Evolutionary conservation across 768 basidiomycete species (phyloP).

Genomic region (Sistotremastrum niveocremeum): DNA sequence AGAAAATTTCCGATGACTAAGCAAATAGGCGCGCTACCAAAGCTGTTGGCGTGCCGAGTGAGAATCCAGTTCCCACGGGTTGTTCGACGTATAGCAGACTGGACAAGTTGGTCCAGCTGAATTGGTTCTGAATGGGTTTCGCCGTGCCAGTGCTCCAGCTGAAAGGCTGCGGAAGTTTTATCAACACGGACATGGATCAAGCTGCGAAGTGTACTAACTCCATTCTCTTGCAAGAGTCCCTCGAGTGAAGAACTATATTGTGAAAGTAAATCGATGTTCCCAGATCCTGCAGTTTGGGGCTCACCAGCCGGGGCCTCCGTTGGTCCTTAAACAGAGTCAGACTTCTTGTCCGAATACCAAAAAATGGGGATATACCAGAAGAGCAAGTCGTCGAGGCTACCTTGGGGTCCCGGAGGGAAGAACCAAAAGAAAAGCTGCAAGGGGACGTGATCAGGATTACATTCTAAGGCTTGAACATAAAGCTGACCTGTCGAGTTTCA

Average conservation of each 20-base stretch:
- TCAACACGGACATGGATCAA: not conserved
- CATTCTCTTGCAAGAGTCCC: constrained; percentile 62
- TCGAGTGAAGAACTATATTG: constrained; percentile 39
- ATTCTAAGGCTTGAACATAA: not conserved
- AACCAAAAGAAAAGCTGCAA: constrained; percentile 71
- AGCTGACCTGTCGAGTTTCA: constrained; percentile 47
- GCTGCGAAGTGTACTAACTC: constrained; percentile 25
- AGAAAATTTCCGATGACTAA: not conserved
- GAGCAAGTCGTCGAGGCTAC: constrained; percentile 58
- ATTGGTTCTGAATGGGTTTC: constrained; percentile 46
- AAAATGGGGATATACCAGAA: constrained; percentile 42
- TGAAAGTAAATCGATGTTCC: too few relatives aligned
- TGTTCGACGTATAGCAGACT: constrained; percentile 67
- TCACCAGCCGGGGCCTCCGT: constrained; percentile 63
- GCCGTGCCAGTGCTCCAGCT: constrained; percentile 53
- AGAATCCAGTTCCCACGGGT: constrained; percentile 69
- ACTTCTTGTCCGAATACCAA: not conserved
- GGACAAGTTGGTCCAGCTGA: constrained; percentile 71
- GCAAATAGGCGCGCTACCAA: not conserved
- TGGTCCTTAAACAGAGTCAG: constrained; percentile 46
- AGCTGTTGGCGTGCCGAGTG: constrained; percentile 46
- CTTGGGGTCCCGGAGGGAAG: constrained; percentile 65
- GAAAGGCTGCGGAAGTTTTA: constrained; percentile 37
- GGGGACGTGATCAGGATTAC: not conserved
- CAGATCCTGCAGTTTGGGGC: too few relatives aligned